These are phyloP conservation scores for Zymoseptoria crescenta DNA, from an alignment of 2,329 filamentous ascomycete species.

Conservation along the genomic window DNA sequence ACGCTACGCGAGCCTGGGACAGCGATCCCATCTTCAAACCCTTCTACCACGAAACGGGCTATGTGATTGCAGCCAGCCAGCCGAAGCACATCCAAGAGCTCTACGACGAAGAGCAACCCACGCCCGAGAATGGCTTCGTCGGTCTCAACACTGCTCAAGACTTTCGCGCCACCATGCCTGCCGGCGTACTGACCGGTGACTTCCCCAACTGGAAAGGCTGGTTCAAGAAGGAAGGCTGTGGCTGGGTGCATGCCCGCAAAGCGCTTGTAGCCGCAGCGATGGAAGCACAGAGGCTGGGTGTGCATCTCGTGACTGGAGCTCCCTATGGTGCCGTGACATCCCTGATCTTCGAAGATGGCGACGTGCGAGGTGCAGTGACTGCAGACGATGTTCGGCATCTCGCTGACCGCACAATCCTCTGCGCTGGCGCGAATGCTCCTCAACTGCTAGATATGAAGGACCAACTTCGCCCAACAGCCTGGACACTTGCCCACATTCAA, in stretches of 20 bases:
- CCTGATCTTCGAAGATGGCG: constrained; percentile 30
- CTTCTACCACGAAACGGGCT: constrained; percentile 42
- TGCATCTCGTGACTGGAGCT: constrained; percentile 39
- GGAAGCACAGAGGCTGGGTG: constrained; percentile 42
- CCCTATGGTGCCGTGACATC: constrained; percentile 33
- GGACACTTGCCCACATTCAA: no score
- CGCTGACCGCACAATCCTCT: constrained; percentile 42
- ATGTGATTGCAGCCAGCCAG: constrained; percentile 40
- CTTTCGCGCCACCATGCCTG: no score
- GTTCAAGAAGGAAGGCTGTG: constrained; percentile 41
- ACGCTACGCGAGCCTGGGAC: constrained; percentile 38
- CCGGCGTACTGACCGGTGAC: no score
- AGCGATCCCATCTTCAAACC: constrained; percentile 36
- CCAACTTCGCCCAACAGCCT: no score
- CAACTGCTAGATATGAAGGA: constrained; percentile 40
- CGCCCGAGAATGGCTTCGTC: constrained; percentile 16
- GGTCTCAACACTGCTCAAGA: constrained; percentile 34
- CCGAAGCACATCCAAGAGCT: constrained; percentile 28
- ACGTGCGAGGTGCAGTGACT: constrained; percentile 38
- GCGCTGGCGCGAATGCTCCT: constrained; percentile 43
- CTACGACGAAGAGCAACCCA: constrained; percentile 15
- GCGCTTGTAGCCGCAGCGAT: constrained; percentile 40
- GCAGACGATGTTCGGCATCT: constrained; percentile 35
- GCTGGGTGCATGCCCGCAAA: constrained; percentile 49
- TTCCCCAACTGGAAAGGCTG: no score